phyloP scores from a whole-genome alignment of 192 early-diverging fungal species.

The Mortierella alpina region DNA sequence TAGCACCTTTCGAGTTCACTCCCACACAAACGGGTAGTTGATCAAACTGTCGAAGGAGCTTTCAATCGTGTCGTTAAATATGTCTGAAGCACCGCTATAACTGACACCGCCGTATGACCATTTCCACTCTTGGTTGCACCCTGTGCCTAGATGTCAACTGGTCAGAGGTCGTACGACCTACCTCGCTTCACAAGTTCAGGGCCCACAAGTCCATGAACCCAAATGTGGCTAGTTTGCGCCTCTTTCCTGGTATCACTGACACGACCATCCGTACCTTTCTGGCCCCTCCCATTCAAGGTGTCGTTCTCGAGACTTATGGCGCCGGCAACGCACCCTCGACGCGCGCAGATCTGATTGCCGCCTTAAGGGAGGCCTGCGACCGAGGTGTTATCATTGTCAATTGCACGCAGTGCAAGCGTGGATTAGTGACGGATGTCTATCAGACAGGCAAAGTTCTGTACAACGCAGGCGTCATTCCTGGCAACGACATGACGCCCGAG shows the following conservation, averaged over 20 bases:
- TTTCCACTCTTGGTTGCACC: neutral
- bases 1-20: neutral
- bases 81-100: too few species aligned
- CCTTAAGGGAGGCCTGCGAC: conserved; percentile 86
- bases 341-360: conserved; percentile 84
- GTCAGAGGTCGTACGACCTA: conserved; percentile 87
- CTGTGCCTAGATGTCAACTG: conserved; percentile 84
- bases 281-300: conserved; percentile 85
- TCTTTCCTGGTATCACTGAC: conserved; percentile 96
- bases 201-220: conserved; percentile 88
- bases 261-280: conserved; percentile 89
- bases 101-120: too few species aligned
- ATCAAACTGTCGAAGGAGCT: too few species aligned
- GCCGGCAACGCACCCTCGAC: conserved; percentile 96
- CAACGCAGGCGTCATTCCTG: conserved; percentile 85
- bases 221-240: conserved; percentile 87
- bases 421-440: conserved; percentile 91
- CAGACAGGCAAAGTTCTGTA: conserved; percentile 89
- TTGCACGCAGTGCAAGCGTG: conserved; percentile 90
- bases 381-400: conserved; percentile 98
- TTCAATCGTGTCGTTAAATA: neutral
- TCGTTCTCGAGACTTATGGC: conserved; percentile 96
- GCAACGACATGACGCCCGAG: conserved; percentile 95
- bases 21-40: neutral
- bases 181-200: conserved; percentile 82